Evolutionary conservation across 139 green algal species (phyloP).

Genomic region (Picochlorum sp.): DNA sequence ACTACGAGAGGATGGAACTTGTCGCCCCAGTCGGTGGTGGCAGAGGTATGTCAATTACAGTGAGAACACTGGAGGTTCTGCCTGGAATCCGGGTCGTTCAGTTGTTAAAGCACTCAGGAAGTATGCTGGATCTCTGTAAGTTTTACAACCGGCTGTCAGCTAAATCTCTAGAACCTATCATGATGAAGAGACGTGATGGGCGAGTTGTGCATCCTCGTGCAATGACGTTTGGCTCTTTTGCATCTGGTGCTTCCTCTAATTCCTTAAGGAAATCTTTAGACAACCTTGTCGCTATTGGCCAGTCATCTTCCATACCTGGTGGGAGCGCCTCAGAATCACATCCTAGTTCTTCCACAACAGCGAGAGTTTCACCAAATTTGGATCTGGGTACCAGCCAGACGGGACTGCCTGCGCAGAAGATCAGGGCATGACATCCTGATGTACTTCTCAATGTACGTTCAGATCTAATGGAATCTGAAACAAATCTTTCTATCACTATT

Average conservation of each 20-base stretch:
- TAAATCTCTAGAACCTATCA: neutral
- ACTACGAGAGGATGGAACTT: neutral
- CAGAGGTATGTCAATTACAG: neutral
- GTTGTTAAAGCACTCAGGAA: conserved; percentile 1
- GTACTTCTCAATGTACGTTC: too few relatives aligned
- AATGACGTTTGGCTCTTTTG: neutral
- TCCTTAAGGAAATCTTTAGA: neutral
- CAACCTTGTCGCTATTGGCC: too few relatives aligned
- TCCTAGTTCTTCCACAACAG: too few relatives aligned
- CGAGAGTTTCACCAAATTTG: too few relatives aligned
- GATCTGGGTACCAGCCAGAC: too few relatives aligned
- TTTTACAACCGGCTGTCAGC: conserved; percentile 3
- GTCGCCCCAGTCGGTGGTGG: neutral
- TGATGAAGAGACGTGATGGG: neutral
- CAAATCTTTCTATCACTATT: too few relatives aligned
- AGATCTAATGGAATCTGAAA: too few relatives aligned
- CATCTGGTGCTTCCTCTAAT: neutral
- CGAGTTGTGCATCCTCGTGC: neutral
- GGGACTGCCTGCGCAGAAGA: too few relatives aligned
- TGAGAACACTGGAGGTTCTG: conserved; percentile 16
- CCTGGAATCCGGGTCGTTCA: conserved; percentile 14
- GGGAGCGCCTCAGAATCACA: too few relatives aligned
- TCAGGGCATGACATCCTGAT: too few relatives aligned
- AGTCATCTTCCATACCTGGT: too few relatives aligned
- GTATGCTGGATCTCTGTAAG: conserved; percentile 8